Base-by-base conservation (phyloP, 768 basidiomycete species). In the Boletus fagicola region DNA sequence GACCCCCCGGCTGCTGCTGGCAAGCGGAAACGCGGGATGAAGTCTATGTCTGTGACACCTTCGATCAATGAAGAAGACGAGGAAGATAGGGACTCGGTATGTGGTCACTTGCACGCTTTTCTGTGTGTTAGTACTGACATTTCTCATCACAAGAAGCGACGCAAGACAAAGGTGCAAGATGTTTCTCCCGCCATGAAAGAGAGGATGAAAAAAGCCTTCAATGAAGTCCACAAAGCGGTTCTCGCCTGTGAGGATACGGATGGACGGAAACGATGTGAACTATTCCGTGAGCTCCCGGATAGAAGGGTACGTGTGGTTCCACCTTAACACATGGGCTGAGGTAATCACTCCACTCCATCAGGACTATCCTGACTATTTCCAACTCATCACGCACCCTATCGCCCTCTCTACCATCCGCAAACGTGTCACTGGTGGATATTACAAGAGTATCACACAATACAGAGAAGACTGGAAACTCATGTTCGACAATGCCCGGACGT, bases 341-440 rank as follows among this genome's bases (percentile, higher is more conserved):
- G 46, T 51, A 62, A 59, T 70, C 35, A 68, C 51, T 12, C 13
- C 13, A 38, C 24, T 22, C 10, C 39, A n/a, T 49, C 42, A 94
- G 90, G 85, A 88, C 55, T 95, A 95, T 66, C 92, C 93, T 31
- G 90, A 94, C 67, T 99, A 98, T 70, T 97, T 95, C 72, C 82
- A 87, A 55, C 80, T 94, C 65, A 98, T 99, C 74, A 78, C 76
- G 3, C 81, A 85, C 47, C 96, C 96, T 4, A 98, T 99, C 65
- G 87, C 92, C 26, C 81, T 99, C 59, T 86, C 90, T 22, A 83
- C 86, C 56, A 87, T 98, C 65, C 88, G 89, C 52, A 94, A 94
- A 68, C 87, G 88, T 11, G 78, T 81, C 49, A 83, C 77, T 50
- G 76, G 80, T 54, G 78, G 79, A 45, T 78, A 81, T 54, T 93